phyloP scores from a whole-genome alignment of 805 yeast genomes.

The Ogataea dorogensis region DNA sequence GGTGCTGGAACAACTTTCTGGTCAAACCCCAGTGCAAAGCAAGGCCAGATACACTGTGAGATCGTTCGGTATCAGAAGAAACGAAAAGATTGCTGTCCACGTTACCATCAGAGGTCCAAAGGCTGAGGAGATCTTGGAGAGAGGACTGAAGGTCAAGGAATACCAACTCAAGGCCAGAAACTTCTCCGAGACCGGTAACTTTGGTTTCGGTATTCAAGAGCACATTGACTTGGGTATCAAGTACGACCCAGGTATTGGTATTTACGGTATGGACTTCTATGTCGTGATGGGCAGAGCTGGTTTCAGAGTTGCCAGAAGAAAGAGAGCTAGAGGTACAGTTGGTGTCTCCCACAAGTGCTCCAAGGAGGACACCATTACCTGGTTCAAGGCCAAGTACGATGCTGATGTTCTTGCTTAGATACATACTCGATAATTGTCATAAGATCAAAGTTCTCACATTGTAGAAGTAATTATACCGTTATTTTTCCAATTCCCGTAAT shows the following conservation, averaged over 20 bases:
- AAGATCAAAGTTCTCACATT: conserved; percentile 1
- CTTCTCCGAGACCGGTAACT: conserved; percentile 99
- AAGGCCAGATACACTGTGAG: conserved; percentile 99
- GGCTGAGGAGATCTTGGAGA: conserved; percentile 98
- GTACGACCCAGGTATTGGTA: conserved; percentile 99
- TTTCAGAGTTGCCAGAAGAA: conserved; percentile 97
- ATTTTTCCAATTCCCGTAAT: conserved; percentile 17
- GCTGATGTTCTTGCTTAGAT: conserved; percentile 68
- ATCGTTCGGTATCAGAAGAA: conserved; percentile 99
- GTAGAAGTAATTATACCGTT: conserved; percentile 1
- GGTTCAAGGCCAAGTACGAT: conserved; percentile 99
- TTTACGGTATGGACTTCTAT: conserved; percentile 99
- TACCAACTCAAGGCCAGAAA: conserved; percentile 91
- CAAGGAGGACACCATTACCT: conserved; percentile 91
- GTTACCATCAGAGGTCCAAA: conserved; percentile 99
- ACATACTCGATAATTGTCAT: conserved; percentile 17
- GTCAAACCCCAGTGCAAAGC: conserved; percentile 99
- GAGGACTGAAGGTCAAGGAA: conserved; percentile 99
- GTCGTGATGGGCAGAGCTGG: conserved; percentile 99
- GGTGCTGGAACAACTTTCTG: conserved; percentile 99
- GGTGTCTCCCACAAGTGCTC: conserved; percentile 92
- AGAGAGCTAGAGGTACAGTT: conserved; percentile 84
- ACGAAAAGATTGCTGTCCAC: conserved; percentile 99
- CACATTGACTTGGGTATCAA: conserved; percentile 99
- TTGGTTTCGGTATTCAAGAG: conserved; percentile 99